These are phyloP conservation scores for Sinapis alba DNA, from an alignment of 441 rosid genomes.

Conservation along the genomic window DNA sequence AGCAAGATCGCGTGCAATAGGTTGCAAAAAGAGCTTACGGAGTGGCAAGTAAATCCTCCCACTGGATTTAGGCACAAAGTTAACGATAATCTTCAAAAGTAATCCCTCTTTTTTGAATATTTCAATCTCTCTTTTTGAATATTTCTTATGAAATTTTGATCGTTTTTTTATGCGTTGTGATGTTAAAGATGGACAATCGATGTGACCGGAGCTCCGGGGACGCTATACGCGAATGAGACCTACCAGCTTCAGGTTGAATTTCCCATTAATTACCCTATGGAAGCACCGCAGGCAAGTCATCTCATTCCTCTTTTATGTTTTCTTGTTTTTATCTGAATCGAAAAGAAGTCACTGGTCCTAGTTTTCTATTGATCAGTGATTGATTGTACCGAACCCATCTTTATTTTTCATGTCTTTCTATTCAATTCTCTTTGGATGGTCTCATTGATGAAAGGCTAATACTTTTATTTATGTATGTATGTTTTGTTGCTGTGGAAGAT, in stretches of 20 bases:
- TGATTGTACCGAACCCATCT: not conserved
- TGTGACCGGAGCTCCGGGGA: conserved; percentile 74
- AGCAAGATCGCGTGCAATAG: conserved; percentile 68
- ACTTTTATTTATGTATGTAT: not conserved
- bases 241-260: conserved; percentile 79
- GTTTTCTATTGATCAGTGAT: not conserved
- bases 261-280: conserved; percentile 76
- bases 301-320: not conserved
- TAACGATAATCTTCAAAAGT: conserved; percentile 67
- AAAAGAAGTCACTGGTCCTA: too few species aligned
- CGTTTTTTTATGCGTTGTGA: conserved; percentile 7
- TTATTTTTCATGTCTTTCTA: not conserved
- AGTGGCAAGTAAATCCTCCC: conserved; percentile 67
- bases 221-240: conserved; percentile 62
- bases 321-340: not conserved
- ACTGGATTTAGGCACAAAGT: conserved; percentile 61
- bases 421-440: not conserved
- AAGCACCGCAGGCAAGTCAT: conserved; percentile 63
- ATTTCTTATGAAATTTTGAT: not conserved
- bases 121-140: not conserved
- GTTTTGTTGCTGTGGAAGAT: not conserved
- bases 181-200: conserved; percentile 64
- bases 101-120: not conserved
- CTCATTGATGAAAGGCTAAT: not conserved
- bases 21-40: conserved; percentile 63